Evolutionary conservation across 306 rosid species (phyloP), one percentile per base, ranked within the genome.

Genomic region (Citrullus colocynthis): DNA sequence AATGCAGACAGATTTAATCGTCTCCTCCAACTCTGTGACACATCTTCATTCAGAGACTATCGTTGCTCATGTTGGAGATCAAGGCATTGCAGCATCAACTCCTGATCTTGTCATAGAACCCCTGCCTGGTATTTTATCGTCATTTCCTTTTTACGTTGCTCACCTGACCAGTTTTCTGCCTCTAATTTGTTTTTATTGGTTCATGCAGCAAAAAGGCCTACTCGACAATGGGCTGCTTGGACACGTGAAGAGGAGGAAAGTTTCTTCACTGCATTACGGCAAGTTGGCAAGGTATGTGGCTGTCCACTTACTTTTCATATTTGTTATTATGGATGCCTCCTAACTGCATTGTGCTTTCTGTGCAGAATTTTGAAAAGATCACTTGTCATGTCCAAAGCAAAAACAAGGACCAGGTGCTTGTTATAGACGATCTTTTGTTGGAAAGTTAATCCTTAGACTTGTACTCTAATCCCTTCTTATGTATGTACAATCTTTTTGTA

Each of bases 171-270:
- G 1, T 28, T 15, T 72, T 16, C 20, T 86, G 84, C 69, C 74
- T 62, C 60, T 9, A 66, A 66, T 74, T 74, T 7, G 42, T 80
- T 18, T 75, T 80, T 76, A 64, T 74, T 59, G 37, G 21, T 76
- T 44, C 36, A 51, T 80, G 89, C 85, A 86, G 93, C 84, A 17
- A 95, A 90, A 82, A 95, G 86, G 85, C 95, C 96, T 63, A 92
- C 98, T 4, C 83, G 98, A 62, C 97, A 95, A 81, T 95, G 98
- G 98, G 98, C 98, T 88, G 98, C 98, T 75, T 95, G 98, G 98
- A 95, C 98, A 56, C 98, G 94, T 62, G 88, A 92, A 88, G 98
- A 95, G 84, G 97, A 95, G 86, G 97, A 95, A 89, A 92, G 95
- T 82, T 95, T 95, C 93, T 95, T 95, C 84, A 86, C 93, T 28